phyloP scores from a whole-genome alignment of 2,329 filamentous ascomycete species.

The Phyllosticta paracitricarpa region DNA sequence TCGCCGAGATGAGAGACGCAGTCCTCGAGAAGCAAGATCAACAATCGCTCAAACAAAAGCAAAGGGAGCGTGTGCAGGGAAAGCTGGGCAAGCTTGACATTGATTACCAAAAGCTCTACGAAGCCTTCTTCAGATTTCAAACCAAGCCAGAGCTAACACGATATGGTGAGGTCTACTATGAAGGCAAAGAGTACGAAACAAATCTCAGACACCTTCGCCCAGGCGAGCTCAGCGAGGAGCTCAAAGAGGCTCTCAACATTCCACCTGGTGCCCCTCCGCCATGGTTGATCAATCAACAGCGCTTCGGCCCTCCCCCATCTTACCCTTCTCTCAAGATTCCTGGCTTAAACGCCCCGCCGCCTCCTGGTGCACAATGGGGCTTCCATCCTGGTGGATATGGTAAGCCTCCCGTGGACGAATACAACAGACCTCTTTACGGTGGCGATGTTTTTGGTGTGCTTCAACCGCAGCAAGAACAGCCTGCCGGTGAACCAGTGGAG shows the following conservation, averaged over 20 bases:
- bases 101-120: conserved; percentile 96
- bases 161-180: conserved; percentile 98
- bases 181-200: conserved; percentile 96
- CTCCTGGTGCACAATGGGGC: conserved; percentile 82
- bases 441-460: conserved; percentile 87
- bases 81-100: conserved; percentile 98
- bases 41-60: conserved; percentile 86
- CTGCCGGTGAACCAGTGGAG: conserved; percentile 67
- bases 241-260: conserved; percentile 90
- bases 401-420: conserved; percentile 89
- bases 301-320: conserved; percentile 83
- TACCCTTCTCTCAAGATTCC: conserved; percentile 94
- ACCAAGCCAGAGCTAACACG: conserved; percentile 89
- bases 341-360: conserved; percentile 86
- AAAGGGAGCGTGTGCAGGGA: conserved; percentile 83
- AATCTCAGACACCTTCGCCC: conserved; percentile 84
- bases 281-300: conserved; percentile 95
- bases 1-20: conserved; percentile 95
- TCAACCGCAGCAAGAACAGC: conserved; percentile 50
- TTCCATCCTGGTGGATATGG: conserved; percentile 94
- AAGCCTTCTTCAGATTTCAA: conserved; percentile 96
- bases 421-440: conserved; percentile 81
- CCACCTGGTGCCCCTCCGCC: conserved; percentile 85
- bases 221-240: conserved; percentile 77
- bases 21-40: conserved; percentile 93